Evolutionary conservation across 192 early-diverging fungal species (phyloP), one percentile per base, ranked within the genome.

Genomic region (Linnemannia zychae): DNA sequence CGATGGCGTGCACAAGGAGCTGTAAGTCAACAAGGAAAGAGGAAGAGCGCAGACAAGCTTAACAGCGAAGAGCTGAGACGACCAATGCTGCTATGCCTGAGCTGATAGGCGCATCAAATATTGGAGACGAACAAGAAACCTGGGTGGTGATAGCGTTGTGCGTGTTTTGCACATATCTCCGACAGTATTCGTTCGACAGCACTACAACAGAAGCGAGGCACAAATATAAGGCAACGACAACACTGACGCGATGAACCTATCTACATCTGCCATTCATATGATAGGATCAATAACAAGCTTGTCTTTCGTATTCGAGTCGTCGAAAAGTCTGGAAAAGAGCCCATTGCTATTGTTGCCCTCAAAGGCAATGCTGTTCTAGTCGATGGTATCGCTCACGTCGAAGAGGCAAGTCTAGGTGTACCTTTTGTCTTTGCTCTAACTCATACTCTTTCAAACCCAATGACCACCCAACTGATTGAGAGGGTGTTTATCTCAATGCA

Each of bases 351-450:
- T 22, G 83, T 85, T 6, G 83, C 83, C 16, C 69, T 85, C 44
- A 85, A 85, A 67, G 83, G 83, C 34, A 85, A 85, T 47, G 83
- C 83, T 2, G 74, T 85, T 20, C 44, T 85, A 34, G 36, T 85
- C 4, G 70, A 85, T 65, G 83, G 83, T 7, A 85, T 85, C 48
- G 77, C 83, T 12, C 52, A 20, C 2, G 83, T 85, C 4, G 83
- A 85, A 22, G 83, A 85, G 69, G 82, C 72, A 71, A 33, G 17
- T 46, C 40, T 48, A 28, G 38, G 2, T 15, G 6, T 24, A 24
- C n/a, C 6, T 48, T n/a, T 22, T 47, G 37, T n/a, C 18, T 47
- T 46, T 70, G 17, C 16, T 71, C 7, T 18, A 20, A 18, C 33
- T 69, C 57, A 31, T 24, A 24, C 28, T 28, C 15, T 2, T 22